phyloP scores from a whole-genome alignment of 768 basidiomycete species.

The Sporobolomyces pararoseus region DNA sequence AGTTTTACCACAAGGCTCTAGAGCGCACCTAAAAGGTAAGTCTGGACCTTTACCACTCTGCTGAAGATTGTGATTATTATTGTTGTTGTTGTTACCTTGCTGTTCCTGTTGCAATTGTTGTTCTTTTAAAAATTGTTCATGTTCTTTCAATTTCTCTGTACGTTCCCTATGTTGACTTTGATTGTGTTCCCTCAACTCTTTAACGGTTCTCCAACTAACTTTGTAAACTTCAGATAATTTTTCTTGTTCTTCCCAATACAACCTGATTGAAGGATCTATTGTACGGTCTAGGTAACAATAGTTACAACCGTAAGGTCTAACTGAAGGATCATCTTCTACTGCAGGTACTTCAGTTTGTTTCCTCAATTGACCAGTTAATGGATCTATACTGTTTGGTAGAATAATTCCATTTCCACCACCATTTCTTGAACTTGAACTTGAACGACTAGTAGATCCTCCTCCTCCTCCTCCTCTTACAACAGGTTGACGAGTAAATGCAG shows the following conservation, averaged over 20 bases:
- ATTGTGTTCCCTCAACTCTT: conserved; percentile 38
- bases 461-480: too few relatives aligned
- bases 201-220: conserved; percentile 36
- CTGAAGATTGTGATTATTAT: too few relatives aligned
- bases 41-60: conserved; percentile 20
- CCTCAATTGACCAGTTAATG: not conserved
- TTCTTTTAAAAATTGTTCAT: conserved; percentile 3
- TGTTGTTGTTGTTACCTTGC: too few relatives aligned
- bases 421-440: not conserved
- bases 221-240: not conserved
- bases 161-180: conserved; percentile 23
- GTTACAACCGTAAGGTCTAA: conserved; percentile 39
- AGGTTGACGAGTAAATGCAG: not conserved
- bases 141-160: not conserved
- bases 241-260: conserved; percentile 2
- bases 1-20: conserved; percentile 43
- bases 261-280: not conserved
- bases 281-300: conserved; percentile 21
- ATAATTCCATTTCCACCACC: not conserved
- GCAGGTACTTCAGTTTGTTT: conserved; percentile 40
- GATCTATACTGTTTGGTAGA: conserved; percentile 4
- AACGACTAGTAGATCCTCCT: too few relatives aligned
- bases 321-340: conserved; percentile 37
- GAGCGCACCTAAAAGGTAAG: conserved; percentile 39
- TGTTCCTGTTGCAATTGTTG: not conserved